These are phyloP conservation scores for Spiraea crenata DNA, from an alignment of 331 rosid genomes.

Conservation along the genomic window DNA sequence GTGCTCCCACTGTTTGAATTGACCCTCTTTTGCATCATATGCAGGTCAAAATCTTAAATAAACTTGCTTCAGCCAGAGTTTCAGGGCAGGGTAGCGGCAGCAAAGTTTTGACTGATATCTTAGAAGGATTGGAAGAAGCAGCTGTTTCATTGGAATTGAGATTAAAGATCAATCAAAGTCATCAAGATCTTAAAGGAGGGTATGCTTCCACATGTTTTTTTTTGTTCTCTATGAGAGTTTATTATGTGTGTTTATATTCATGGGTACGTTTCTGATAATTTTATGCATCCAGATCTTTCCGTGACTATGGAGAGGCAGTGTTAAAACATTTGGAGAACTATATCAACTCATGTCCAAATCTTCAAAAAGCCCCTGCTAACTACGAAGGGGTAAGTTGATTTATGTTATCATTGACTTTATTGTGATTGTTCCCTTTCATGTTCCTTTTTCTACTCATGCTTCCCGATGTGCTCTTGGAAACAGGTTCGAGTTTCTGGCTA, in stretches of 20 bases:
- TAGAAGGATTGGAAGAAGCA: slow-evolving; percentile 80
- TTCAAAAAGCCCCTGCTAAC: slow-evolving; percentile 77
- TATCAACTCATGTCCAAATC: slow-evolving; percentile 48
- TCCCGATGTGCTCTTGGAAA: slow-evolving; percentile 30
- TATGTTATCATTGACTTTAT: not conserved
- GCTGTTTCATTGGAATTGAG: slow-evolving; percentile 71
- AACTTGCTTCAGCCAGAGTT: slow-evolving; percentile 87
- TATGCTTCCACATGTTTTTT: slow-evolving; percentile 27
- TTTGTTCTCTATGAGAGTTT: not conserved
- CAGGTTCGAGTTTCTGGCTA: slow-evolving; percentile 87
- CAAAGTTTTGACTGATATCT: slow-evolving; percentile 74
- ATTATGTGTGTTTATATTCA: not conserved
- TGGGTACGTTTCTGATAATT: slow-evolving; percentile 32
- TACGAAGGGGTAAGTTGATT: slow-evolving; percentile 71
- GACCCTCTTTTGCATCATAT: slow-evolving; percentile 1
- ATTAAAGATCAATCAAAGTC: slow-evolving; percentile 75
- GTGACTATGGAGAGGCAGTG: slow-evolving; percentile 84
- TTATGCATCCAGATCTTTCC: slow-evolving; percentile 63
- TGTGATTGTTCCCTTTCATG: not conserved
- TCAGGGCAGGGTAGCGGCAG: slow-evolving; percentile 70
- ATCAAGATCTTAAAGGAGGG: slow-evolving; percentile 91
- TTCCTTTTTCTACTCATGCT: slow-evolving; percentile 9
- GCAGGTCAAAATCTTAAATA: slow-evolving; percentile 90
- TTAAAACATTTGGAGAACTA: slow-evolving; percentile 71
- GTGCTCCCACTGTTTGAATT: slow-evolving; percentile 7